Percentiles rank a stretch among this genome's conserved stretches.
These are phyloP conservation scores for Yamadazyma sp. DNA, from an alignment of 1,139 yeast species.

Conservation along the genomic window DNA sequence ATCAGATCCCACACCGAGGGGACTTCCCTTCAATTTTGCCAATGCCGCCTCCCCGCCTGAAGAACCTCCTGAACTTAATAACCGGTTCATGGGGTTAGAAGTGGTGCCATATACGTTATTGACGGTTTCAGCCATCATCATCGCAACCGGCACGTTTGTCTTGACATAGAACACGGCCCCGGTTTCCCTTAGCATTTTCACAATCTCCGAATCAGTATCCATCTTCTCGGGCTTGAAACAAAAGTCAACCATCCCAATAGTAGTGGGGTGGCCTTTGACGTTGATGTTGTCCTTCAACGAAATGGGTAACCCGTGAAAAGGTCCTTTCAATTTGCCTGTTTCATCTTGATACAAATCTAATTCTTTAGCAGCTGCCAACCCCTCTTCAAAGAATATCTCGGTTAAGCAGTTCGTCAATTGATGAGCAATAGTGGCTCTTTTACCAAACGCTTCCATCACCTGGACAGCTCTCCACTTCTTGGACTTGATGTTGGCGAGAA, in stretches of 20 bases:
- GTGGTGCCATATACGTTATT: constrained; percentile 37
- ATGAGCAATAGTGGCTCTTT: constrained; percentile 48
- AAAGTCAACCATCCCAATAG: constrained; percentile 45
- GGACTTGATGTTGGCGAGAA: constrained; percentile 32
- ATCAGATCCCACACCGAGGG: constrained; percentile 56
- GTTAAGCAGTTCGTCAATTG: constrained; percentile 40
- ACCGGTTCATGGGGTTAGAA: constrained; percentile 30
- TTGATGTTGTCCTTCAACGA: constrained; percentile 65
- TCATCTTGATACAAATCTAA: constrained; percentile 27
- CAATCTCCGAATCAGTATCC: constrained; percentile 28
- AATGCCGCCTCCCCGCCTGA: constrained; percentile 43
- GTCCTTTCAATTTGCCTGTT: constrained; percentile 29
- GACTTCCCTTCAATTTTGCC: constrained; percentile 37
- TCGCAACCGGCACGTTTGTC: constrained; percentile 36
- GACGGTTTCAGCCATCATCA: constrained; percentile 41
- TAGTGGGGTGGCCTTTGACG: constrained; percentile 51
- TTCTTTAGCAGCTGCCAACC: constrained; percentile 26
- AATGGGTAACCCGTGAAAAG: constrained; percentile 63
- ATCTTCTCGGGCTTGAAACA: constrained; percentile 29
- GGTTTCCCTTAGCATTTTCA: constrained; percentile 22
- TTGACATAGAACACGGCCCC: constrained; percentile 38
- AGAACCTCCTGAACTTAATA: constrained; percentile 35
- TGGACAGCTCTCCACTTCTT: constrained; percentile 26
- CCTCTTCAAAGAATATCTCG: constrained; percentile 39
- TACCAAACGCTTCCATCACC: constrained; percentile 28